A percentile compares a stretch with the other conserved stretches of the same genome.
These are phyloP conservation scores for Ormosia semicastrata DNA, from an alignment of 306 rosid genomes.

Conservation along the genomic window DNA sequence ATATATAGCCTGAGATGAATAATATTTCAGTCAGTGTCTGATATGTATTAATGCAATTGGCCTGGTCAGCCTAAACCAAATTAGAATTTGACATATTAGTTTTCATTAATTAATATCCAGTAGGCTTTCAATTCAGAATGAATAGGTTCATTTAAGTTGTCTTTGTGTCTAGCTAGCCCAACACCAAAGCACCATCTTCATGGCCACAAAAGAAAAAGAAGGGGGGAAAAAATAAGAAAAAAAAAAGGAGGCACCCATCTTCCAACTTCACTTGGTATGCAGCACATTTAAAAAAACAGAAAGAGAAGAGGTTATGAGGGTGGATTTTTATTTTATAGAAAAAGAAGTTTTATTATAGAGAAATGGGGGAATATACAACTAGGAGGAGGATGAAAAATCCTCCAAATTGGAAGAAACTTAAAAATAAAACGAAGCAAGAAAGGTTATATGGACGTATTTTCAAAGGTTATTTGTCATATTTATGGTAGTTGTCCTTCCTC, in stretches of 20 bases:
- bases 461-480: background rate
- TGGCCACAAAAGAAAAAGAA: background rate
- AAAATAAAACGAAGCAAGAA: background rate
- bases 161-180: background rate
- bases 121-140: background rate
- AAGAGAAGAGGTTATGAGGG: background rate
- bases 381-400: background rate
- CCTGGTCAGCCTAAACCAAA: background rate
- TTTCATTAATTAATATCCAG: background rate
- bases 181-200: background rate
- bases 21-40: background rate
- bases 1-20: background rate
- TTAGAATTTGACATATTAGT: background rate
- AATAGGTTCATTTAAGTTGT: background rate
- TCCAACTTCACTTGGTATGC: constrained; percentile 2
- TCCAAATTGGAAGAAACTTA: background rate
- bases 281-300: background rate
- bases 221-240: too few species aligned
- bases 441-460: background rate
- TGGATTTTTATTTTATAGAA: background rate
- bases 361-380: background rate
- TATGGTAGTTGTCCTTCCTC: background rate
- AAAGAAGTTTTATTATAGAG: background rate
- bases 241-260: background rate
- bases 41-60: background rate